Evolutionary conservation across 768 basidiomycete species (phyloP).

Genomic region (Fomitopsis serialis): DNA sequence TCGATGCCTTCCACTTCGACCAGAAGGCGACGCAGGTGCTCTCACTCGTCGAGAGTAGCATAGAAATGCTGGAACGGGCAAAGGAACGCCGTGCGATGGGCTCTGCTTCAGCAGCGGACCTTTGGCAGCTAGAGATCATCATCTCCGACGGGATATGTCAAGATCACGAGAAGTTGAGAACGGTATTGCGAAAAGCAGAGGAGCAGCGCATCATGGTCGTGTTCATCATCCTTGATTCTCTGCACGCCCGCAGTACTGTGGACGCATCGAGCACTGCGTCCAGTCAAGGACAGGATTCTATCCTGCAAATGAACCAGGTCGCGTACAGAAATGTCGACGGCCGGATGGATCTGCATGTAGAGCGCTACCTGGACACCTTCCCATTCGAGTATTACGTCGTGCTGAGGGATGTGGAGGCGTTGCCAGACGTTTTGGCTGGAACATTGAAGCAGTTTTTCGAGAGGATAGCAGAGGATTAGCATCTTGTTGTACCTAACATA

Average conservation of each 20-base stretch:
- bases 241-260: conserved; percentile 42
- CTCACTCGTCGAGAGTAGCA: conserved; percentile 72
- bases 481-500: neutral
- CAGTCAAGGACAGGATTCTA: conserved; percentile 54
- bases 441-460: conserved; percentile 93
- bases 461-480: conserved; percentile 64
- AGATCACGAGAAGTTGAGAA: conserved; percentile 82
- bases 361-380: conserved; percentile 91
- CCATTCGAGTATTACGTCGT: conserved; percentile 98
- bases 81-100: conserved; percentile 57
- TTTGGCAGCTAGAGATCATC: conserved; percentile 98
- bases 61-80: conserved; percentile 70
- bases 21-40: conserved; percentile 88
- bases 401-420: conserved; percentile 81
- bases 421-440: conserved; percentile 84
- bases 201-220: conserved; percentile 93
- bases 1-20: conserved; percentile 83
- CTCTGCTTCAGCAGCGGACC: conserved; percentile 66
- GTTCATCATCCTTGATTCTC: conserved; percentile 91
- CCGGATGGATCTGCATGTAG: conserved; percentile 79
- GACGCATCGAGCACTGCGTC: neutral
- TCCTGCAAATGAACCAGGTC: conserved; percentile 89
- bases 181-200: conserved; percentile 75
- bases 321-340: conserved; percentile 81
- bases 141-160: conserved; percentile 99